Conservation (phyloP, 2,329 filamentous ascomycete genomes). For the Neofusicoccum umdonicola region DNA sequence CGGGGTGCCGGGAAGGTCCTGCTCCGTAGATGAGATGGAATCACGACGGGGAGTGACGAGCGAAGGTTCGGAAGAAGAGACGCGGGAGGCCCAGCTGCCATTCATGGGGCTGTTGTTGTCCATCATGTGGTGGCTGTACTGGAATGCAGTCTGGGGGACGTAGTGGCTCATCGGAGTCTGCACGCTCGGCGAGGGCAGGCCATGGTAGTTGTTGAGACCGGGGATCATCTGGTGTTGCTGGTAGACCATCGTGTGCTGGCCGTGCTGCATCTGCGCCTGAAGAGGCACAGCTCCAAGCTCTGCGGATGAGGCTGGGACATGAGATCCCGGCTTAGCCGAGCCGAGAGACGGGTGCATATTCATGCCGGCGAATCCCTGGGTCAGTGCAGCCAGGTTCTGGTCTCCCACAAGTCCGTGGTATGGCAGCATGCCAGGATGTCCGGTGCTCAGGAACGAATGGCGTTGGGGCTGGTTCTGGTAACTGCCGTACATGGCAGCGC, state of each 20-base stretch:
- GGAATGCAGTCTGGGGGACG: conserved; percentile 44
- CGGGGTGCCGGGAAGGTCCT: conserved; percentile 51
- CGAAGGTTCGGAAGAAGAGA: conserved; percentile 47
- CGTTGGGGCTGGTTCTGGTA: conserved; percentile 16
- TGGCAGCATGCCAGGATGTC: conserved; percentile 17
- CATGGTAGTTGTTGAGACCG: conserved; percentile 30
- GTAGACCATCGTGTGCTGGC: conserved; percentile 39
- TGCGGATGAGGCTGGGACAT: conserved; percentile 32
- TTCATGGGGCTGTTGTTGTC: conserved; percentile 48
- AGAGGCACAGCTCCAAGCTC: conserved; percentile 34
- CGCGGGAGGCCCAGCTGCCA: conserved; percentile 45
- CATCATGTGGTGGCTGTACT: conserved; percentile 42
- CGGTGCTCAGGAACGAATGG: conserved; percentile 7
- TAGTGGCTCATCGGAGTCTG: conserved; percentile 46
- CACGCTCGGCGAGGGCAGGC: conserved; percentile 39
- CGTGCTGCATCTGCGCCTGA: conserved; percentile 24
- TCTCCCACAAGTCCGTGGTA: conserved; percentile 16
- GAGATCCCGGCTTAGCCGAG: conserved; percentile 33
- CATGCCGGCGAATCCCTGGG: conserved; percentile 18
- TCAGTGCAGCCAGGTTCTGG: conserved; percentile 16
- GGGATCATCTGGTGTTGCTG: conserved; percentile 36
- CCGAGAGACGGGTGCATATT: conserved; percentile 23
- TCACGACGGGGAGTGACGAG: conserved; percentile 53
- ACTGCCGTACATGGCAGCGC: conserved; percentile 10
- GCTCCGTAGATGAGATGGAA: conserved; percentile 53